phyloP scores from a whole-genome alignment of 768 basidiomycete genomes.

The Xerocomellus chrysenteron region DNA sequence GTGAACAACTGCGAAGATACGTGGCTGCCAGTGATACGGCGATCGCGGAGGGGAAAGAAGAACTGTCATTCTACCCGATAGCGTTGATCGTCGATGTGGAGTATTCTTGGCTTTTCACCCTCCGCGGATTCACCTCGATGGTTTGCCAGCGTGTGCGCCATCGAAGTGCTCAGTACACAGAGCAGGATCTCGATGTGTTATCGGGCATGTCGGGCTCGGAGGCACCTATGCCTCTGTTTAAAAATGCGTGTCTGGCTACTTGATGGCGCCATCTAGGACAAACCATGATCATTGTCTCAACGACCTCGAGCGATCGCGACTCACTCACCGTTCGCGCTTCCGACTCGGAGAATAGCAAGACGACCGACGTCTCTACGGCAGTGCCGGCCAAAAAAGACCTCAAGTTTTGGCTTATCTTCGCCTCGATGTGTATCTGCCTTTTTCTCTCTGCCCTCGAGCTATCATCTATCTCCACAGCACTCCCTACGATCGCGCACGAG shows the following conservation, averaged over 20 bases:
- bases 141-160: not conserved
- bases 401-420: conserved; percentile 31
- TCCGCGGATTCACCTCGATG: not conserved
- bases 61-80: not conserved
- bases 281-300: not conserved
- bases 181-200: not conserved
- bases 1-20: not conserved
- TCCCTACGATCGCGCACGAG: conserved; percentile 34
- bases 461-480: conserved; percentile 29
- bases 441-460: conserved; percentile 31
- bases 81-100: conserved; percentile 1
- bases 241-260: not conserved
- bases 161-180: not conserved
- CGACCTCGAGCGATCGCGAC: not conserved
- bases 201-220: not conserved
- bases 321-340: not conserved
- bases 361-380: not conserved
- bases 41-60: not conserved
- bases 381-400: conserved; percentile 7
- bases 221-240: not conserved
- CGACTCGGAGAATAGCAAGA: not conserved
- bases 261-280: not conserved
- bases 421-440: conserved; percentile 23
- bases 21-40: not conserved
- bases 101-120: not conserved